Evolutionary conservation across 805 yeast species (phyloP).

Genomic region (Metschnikowia rubicola): DNA sequence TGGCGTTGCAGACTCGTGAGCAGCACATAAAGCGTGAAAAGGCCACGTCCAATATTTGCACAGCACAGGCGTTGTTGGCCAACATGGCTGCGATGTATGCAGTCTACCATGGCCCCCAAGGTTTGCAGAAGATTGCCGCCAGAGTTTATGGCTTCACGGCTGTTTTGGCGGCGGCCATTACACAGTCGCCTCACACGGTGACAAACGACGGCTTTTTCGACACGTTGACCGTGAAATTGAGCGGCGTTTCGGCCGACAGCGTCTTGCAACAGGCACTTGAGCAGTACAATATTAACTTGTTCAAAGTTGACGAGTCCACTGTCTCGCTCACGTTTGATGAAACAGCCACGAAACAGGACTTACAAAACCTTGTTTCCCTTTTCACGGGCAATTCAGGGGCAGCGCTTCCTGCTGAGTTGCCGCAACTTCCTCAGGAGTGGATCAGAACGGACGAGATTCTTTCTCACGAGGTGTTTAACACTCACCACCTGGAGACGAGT

Average conservation of each 20-base stretch:
- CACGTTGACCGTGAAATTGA: slow-evolving; percentile 67
- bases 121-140: slow-evolving; percentile 71
- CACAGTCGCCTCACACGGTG: slow-evolving; percentile 41
- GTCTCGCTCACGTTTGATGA: slow-evolving; percentile 90
- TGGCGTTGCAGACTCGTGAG: slow-evolving; percentile 96
- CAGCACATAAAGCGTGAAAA: slow-evolving; percentile 97
- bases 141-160: slow-evolving; percentile 75
- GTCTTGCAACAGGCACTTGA: slow-evolving; percentile 56
- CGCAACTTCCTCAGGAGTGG: slow-evolving; percentile 48
- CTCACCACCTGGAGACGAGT: slow-evolving; percentile 90
- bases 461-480: slow-evolving; percentile 74
- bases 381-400: slow-evolving; percentile 45
- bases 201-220: slow-evolving; percentile 74
- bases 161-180: slow-evolving; percentile 60
- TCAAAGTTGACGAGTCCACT: slow-evolving; percentile 55
- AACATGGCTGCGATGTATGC: slow-evolving; percentile 95
- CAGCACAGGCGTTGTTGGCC: slow-evolving; percentile 95
- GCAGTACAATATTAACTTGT: slow-evolving; percentile 69
- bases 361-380: slow-evolving; percentile 51
- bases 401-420: slow-evolving; percentile 34
- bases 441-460: slow-evolving; percentile 59
- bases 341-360: slow-evolving; percentile 64
- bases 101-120: slow-evolving; percentile 92
- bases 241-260: slow-evolving; percentile 50
- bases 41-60: slow-evolving; percentile 96